Evolutionary conservation across 2,329 filamentous ascomycete genomes (phyloP).

Genomic region (Aureobasidium sp.): DNA sequence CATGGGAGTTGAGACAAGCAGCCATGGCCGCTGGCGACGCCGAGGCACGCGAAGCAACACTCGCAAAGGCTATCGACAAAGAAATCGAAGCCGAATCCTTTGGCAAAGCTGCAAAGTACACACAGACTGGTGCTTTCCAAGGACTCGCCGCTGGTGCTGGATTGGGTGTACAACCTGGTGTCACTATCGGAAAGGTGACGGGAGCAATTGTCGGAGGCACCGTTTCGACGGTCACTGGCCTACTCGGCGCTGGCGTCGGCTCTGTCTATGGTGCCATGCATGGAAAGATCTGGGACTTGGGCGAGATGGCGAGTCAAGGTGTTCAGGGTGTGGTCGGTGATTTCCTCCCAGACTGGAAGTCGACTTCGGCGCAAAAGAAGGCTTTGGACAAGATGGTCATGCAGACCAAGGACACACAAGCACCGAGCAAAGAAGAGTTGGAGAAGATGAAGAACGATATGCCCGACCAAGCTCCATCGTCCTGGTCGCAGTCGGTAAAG

Average conservation of each 20-base stretch:
- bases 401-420: conserved; percentile 27
- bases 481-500: conserved; percentile 26
- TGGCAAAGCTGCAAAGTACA: conserved; percentile 33
- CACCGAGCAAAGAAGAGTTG: conserved; percentile 26
- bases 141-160: conserved; percentile 32
- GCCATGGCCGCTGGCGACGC: conserved; percentile 31
- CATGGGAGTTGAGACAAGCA: conserved; percentile 31
- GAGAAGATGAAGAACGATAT: conserved; percentile 28
- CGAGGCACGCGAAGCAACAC: conserved; percentile 30
- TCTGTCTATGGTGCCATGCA: conserved; percentile 29
- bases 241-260: conserved; percentile 28
- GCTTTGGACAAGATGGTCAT: conserved; percentile 31
- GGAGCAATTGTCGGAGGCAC: conserved; percentile 29
- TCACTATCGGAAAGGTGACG: conserved; percentile 28
- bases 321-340: conserved; percentile 27
- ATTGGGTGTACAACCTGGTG: conserved; percentile 28
- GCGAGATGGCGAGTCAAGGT: conserved; percentile 29
- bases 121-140: conserved; percentile 31
- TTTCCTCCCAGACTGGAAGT: conserved; percentile 27
- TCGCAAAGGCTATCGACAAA: conserved; percentile 32
- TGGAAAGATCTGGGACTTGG: conserved; percentile 28
- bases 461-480: conserved; percentile 25
- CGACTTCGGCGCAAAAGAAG: conserved; percentile 27
- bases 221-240: conserved; percentile 26
- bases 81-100: conserved; percentile 34